Conservation (phyloP, 179 eudicot species). For the Patellifolia procumbens region DNA sequence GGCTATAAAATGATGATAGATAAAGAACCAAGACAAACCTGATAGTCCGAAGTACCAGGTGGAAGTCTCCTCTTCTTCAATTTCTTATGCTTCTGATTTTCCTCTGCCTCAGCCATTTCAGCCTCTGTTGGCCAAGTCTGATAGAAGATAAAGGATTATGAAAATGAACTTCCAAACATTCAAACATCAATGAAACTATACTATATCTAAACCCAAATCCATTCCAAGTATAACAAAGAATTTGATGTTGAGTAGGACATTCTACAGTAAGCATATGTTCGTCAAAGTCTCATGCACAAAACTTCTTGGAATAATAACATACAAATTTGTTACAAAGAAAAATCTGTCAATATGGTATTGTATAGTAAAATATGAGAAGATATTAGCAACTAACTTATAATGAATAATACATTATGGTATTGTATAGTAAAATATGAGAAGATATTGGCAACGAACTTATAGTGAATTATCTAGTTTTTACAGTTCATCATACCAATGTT, state of each 20-base stretch:
- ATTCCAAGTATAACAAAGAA: background rate
- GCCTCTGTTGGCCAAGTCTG: slow-evolving; percentile 99
- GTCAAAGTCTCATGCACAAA: background rate
- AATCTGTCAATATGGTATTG: too few relatives aligned
- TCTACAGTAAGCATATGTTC: background rate
- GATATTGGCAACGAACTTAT: background rate
- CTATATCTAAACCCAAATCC: background rate
- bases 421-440: background rate
- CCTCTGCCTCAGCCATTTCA: slow-evolving; percentile 95
- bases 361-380: background rate
- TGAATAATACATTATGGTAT: background rate
- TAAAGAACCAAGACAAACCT: slow-evolving; percentile 45
- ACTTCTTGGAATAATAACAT: background rate
- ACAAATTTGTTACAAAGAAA: background rate
- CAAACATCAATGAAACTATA: background rate
- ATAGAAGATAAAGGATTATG: slow-evolving; percentile 16
- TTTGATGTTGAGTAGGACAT: background rate
- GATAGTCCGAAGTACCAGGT: slow-evolving; percentile 87
- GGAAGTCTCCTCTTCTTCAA: slow-evolving; percentile 65
- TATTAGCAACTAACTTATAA: background rate
- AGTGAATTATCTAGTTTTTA: background rate
- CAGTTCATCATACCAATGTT: background rate
- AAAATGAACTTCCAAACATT: background rate
- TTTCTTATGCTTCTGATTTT: slow-evolving; percentile 55
- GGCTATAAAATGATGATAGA: background rate